Evolutionary conservation across 768 basidiomycete genomes (phyloP).

Genomic region (Mycena epipterygia): DNA sequence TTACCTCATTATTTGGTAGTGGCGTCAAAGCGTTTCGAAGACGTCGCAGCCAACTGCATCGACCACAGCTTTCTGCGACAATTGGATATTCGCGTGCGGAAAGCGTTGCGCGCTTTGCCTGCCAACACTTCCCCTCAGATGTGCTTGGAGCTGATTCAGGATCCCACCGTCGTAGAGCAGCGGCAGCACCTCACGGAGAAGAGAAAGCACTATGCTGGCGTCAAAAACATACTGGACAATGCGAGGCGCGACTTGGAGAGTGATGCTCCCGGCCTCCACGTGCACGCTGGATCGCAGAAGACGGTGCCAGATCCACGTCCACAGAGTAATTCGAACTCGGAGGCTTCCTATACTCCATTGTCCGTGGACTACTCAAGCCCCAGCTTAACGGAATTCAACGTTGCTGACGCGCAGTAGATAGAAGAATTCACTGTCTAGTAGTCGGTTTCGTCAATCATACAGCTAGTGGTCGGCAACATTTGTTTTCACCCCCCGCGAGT

Average conservation of each 20-base stretch:
- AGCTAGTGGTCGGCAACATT: too few relatives aligned
- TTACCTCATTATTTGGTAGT: slow-evolving; percentile 15
- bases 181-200: not conserved
- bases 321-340: not conserved
- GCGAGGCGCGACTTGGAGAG: slow-evolving; percentile 23
- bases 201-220: slow-evolving; percentile 1
- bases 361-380: slow-evolving; percentile 1
- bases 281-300: not conserved
- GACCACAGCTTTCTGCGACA: slow-evolving; percentile 21
- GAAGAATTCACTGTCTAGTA: not conserved
- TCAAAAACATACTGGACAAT: slow-evolving; percentile 6
- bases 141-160: slow-evolving; percentile 22
- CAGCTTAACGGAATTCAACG: not conserved
- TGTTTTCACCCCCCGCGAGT: too few relatives aligned
- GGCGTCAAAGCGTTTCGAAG: slow-evolving; percentile 29
- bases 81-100: not conserved
- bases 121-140: slow-evolving; percentile 13
- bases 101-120: slow-evolving; percentile 10
- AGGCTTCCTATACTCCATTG: not conserved
- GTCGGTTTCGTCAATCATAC: not conserved
- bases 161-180: slow-evolving; percentile 10
- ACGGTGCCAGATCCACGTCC: not conserved
- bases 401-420: not conserved
- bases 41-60: slow-evolving; percentile 18
- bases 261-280: not conserved